Percentiles rank a stretch among this genome's conserved stretches.
Evolutionary conservation across 1,139 yeast species (phyloP).

Genomic region (Candida labiduridarum): DNA sequence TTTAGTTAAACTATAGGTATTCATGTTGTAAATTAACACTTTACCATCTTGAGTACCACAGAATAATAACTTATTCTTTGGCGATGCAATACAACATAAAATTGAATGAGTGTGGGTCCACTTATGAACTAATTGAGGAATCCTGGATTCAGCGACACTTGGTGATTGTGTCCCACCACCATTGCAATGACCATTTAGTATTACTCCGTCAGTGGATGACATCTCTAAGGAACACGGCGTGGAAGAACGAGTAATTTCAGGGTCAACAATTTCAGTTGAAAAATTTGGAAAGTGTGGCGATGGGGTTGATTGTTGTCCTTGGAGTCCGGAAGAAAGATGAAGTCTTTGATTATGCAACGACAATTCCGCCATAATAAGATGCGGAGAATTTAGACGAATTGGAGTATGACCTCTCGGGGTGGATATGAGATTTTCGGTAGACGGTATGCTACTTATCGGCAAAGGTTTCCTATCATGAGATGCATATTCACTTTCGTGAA

Average conservation of each 20-base stretch:
- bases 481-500: slow-evolving; percentile 37
- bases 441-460: slow-evolving; percentile 31
- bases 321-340: neutral
- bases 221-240: slow-evolving; percentile 7
- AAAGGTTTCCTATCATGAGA: slow-evolving; percentile 27
- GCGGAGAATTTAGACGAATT: slow-evolving; percentile 24
- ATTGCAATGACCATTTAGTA: slow-evolving; percentile 7
- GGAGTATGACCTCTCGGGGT: slow-evolving; percentile 23
- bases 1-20: slow-evolving; percentile 57
- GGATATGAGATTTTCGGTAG: slow-evolving; percentile 16
- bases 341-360: slow-evolving; percentile 1
- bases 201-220: slow-evolving; percentile 4
- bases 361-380: slow-evolving; percentile 14
- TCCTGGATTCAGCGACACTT: slow-evolving; percentile 5
- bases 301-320: slow-evolving; percentile 1
- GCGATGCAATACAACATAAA: slow-evolving; percentile 74
- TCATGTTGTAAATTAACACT: slow-evolving; percentile 69
- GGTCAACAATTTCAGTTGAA: neutral
- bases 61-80: slow-evolving; percentile 58
- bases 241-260: slow-evolving; percentile 3
- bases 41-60: slow-evolving; percentile 96
- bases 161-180: neutral
- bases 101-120: slow-evolving; percentile 80
- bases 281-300: slow-evolving; percentile 11
- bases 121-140: slow-evolving; percentile 53